Conservation (phyloP, 2,329 filamentous ascomycete genomes). For the Delphinella strobiligena region DNA sequence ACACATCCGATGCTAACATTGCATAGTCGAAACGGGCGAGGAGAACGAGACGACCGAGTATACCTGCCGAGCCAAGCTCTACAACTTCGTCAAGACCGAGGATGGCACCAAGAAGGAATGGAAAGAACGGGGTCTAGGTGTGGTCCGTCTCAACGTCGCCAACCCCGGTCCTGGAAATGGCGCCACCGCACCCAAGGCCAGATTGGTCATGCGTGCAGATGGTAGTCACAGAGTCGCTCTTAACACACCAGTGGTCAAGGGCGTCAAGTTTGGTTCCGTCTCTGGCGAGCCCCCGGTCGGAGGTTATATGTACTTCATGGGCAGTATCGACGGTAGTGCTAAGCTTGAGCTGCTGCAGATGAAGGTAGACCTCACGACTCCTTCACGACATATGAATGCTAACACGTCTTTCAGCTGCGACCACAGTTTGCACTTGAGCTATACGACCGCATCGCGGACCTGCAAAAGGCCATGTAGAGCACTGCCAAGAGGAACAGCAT, state of each 20-base stretch:
- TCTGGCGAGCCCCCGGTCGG: slow-evolving; percentile 52
- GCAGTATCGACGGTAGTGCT: slow-evolving; percentile 40
- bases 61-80: slow-evolving; percentile 71
- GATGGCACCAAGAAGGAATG: slow-evolving; percentile 45
- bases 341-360: slow-evolving; percentile 42
- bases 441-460: slow-evolving; percentile 29
- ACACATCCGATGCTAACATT: slow-evolving; percentile 16
- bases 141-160: slow-evolving; percentile 71
- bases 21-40: slow-evolving; percentile 72
- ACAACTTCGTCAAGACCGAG: slow-evolving; percentile 54
- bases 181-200: slow-evolving; percentile 38
- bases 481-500: too few species aligned
- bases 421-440: slow-evolving; percentile 33
- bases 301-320: slow-evolving; percentile 56
- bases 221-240: slow-evolving; percentile 77
- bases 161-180: slow-evolving; percentile 35
- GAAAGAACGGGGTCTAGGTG: slow-evolving; percentile 81
- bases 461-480: slow-evolving; percentile 26
- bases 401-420: slow-evolving; percentile 24
- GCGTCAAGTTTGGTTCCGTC: slow-evolving; percentile 63
- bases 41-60: slow-evolving; percentile 67
- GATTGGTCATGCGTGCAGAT: slow-evolving; percentile 84
- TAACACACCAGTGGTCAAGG: slow-evolving; percentile 69
- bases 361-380: slow-evolving; percentile 34
- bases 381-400: neutral